Conservation (phyloP, 164 flowering plant species). For the Vitis riparia region DNA sequence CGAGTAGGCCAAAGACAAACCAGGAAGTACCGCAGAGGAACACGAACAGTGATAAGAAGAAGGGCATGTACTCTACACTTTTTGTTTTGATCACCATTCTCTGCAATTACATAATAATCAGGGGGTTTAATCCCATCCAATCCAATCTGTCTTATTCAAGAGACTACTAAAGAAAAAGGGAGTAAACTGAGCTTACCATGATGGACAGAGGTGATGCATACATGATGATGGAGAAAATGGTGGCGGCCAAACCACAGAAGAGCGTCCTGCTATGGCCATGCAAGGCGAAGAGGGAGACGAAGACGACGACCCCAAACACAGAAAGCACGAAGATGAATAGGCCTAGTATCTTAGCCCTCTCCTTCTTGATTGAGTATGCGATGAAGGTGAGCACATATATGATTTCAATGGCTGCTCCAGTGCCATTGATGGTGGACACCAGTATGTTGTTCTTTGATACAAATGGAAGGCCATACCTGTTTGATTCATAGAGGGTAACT, state of each 20-base stretch:
- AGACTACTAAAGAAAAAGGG: no score
- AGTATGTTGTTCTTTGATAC: constrained; percentile 76
- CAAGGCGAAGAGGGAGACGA: constrained; percentile 69
- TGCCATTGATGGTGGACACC: constrained; percentile 74
- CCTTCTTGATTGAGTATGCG: constrained; percentile 62
- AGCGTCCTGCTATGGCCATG: constrained; percentile 61
- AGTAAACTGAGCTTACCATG: constrained; percentile 52
- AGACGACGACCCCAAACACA: constrained; percentile 52
- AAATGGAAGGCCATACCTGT: constrained; percentile 89
- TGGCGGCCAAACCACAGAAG: constrained; percentile 79
- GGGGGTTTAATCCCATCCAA: no score
- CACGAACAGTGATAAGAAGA: constrained; percentile 56
- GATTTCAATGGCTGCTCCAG: constrained; percentile 73
- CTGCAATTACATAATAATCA: constrained; percentile 24
- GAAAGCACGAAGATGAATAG: constrained; percentile 44
- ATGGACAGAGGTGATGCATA: constrained; percentile 85
- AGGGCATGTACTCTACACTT: constrained; percentile 78
- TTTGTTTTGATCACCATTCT: constrained; percentile 58
- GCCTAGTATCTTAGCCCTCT: constrained; percentile 54
- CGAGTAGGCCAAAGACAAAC: constrained; percentile 61
- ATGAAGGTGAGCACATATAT: constrained; percentile 71
- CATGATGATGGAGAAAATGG: constrained; percentile 88
- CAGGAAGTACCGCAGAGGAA: constrained; percentile 69
- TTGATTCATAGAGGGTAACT: no score
- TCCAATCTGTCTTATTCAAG: no score